A percentile compares a stretch with the other conserved stretches of the same genome.
These are phyloP conservation scores for Fusarium nurragi DNA, from an alignment of 2,329 filamentous ascomycete species.

Conservation along the genomic window DNA sequence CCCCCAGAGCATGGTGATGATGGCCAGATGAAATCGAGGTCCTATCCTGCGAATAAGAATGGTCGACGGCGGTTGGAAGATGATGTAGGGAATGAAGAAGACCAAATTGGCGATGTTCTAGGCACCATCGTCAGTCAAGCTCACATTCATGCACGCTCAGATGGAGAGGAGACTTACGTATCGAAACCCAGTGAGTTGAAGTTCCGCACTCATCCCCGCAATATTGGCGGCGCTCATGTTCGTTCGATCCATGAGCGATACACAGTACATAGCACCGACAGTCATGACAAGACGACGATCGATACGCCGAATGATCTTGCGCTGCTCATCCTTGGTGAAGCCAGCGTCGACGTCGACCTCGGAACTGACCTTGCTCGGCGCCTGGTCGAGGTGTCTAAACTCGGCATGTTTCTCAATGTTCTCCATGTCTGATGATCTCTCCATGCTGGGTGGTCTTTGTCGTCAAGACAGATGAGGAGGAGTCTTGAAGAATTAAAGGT, in stretches of 20 bases:
- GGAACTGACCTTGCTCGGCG: conserved; percentile 38
- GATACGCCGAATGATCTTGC: conserved; percentile 72
- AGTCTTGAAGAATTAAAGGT: not conserved
- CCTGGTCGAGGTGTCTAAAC: conserved; percentile 39
- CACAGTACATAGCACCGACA: conserved; percentile 75
- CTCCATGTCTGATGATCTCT: conserved; percentile 29
- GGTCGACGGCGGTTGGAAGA: conserved; percentile 78
- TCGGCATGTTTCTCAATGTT: conserved; percentile 43
- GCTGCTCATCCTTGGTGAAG: conserved; percentile 70
- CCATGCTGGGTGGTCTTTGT: conserved; percentile 34
- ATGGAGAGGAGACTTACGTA: conserved; percentile 50
- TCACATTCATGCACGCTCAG: rapidly evolving
- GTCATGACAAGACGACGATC: conserved; percentile 72
- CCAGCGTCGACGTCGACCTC: conserved; percentile 50
- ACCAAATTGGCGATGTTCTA: conserved; percentile 74
- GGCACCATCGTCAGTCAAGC: not conserved
- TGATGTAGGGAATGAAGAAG: conserved; percentile 78
- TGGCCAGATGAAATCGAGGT: conserved; percentile 63
- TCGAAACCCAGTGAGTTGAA: conserved; percentile 57
- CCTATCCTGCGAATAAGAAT: conserved; percentile 74
- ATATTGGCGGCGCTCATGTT: conserved; percentile 79
- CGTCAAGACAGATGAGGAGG: not conserved
- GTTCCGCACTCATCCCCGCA: conserved; percentile 67
- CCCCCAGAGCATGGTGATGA: conserved; percentile 69
- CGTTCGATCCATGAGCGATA: conserved; percentile 81